Evolutionary conservation across 2,329 filamentous ascomycete species (phyloP).

Genomic region (Corinectria fuckeliana): DNA sequence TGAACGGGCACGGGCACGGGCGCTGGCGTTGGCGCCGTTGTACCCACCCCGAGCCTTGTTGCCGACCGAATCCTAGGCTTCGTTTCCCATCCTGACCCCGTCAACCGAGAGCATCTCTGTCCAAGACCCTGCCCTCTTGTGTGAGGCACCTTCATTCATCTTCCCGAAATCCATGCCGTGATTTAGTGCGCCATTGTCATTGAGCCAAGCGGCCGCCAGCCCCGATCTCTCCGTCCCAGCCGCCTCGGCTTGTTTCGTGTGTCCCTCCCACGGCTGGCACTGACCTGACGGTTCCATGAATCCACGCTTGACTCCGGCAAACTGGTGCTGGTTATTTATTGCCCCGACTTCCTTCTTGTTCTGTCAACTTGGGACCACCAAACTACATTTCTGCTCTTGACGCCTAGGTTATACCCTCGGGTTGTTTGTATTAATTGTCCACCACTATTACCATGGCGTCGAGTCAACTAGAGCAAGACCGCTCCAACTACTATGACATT

Average conservation of each 20-base stretch:
- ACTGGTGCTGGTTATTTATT: slow-evolving; percentile 5
- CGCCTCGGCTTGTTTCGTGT: slow-evolving; percentile 11
- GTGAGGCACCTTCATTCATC: slow-evolving; percentile 7
- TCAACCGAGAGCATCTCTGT: background rate
- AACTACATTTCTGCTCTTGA: background rate
- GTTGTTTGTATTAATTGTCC: slow-evolving; percentile 2
- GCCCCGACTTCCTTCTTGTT: background rate
- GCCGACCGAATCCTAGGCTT: slow-evolving; percentile 2
- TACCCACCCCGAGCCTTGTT: slow-evolving; percentile 4
- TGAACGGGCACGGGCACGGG: background rate
- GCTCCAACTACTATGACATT: slow-evolving; percentile 51
- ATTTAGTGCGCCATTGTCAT: slow-evolving; percentile 2
- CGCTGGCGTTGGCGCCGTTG: background rate
- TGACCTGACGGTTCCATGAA: slow-evolving; percentile 5
- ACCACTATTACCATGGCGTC: slow-evolving; percentile 23
- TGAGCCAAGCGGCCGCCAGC: background rate
- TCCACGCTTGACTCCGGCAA: background rate
- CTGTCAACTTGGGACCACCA: background rate
- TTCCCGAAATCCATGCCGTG: slow-evolving; percentile 23
- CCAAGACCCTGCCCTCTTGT: background rate
- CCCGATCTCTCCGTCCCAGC: background rate
- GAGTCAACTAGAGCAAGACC: slow-evolving; percentile 22
- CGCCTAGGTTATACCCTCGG: slow-evolving; percentile 6
- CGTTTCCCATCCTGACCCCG: background rate
- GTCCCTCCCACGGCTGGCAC: background rate